Percentiles rank a stretch among this genome's conserved stretches.
Conservation (phyloP, 805 yeast species). For the Cyberlindnera maritima region DNA sequence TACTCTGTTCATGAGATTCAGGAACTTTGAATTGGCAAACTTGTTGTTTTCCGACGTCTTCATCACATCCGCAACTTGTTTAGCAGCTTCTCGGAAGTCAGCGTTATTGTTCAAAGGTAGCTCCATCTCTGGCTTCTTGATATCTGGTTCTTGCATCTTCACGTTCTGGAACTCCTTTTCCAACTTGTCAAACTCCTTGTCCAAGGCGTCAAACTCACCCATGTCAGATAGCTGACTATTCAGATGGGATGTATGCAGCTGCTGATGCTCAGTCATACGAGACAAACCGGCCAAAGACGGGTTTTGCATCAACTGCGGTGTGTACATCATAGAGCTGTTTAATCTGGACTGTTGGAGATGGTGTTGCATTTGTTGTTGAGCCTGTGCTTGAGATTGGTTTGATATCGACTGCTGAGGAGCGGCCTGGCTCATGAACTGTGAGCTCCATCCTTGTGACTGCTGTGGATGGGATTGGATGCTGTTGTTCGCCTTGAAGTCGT, state of each 20-base stretch:
- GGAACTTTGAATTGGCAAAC: conserved; percentile 27
- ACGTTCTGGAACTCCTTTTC: conserved; percentile 16
- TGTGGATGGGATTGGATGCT: conserved; percentile 5
- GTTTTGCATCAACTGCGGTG: conserved; percentile 11
- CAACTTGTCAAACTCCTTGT: conserved; percentile 17
- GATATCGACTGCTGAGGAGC: neutral
- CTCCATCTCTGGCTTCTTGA: neutral
- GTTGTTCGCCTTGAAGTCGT: conserved; percentile 20
- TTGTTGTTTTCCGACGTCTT: conserved; percentile 15
- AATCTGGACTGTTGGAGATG: conserved; percentile 8
- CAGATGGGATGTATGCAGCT: conserved; percentile 18
- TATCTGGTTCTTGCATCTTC: conserved; percentile 10
- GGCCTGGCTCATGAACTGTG: conserved; percentile 19
- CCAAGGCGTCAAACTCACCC: conserved; percentile 13
- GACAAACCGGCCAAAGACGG: conserved; percentile 9
- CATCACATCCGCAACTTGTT: conserved; percentile 27
- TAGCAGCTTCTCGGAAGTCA: conserved; percentile 26
- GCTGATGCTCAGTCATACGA: conserved; percentile 24
- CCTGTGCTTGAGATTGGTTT: conserved; percentile 5
- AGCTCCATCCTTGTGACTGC: conserved; percentile 19
- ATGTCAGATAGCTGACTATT: conserved; percentile 16
- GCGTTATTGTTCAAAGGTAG: conserved; percentile 11
- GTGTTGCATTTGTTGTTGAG: conserved; percentile 3
- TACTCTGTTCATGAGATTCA: conserved; percentile 26
- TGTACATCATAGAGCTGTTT: conserved; percentile 4